Evolutionary conservation across 768 basidiomycete genomes (phyloP).

Genomic region (Lentinus tigrinus): DNA sequence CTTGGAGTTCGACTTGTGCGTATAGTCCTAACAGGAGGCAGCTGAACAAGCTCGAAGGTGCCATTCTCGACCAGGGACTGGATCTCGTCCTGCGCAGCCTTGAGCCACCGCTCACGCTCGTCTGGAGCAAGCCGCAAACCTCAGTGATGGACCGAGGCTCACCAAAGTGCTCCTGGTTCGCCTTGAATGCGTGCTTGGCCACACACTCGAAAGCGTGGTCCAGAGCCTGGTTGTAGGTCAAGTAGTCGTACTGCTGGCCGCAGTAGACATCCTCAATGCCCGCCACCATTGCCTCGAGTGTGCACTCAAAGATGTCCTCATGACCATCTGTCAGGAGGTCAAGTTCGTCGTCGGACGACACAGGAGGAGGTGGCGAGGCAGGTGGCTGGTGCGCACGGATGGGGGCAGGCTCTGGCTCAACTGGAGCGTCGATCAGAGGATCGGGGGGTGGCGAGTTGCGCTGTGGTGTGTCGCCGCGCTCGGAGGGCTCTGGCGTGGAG

Average conservation of each 20-base stretch:
- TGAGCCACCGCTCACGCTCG: slow-evolving; percentile 15
- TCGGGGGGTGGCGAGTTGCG: not conserved
- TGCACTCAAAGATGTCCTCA: not conserved
- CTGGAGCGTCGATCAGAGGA: not conserved
- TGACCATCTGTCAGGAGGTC: slow-evolving; percentile 1
- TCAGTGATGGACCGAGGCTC: slow-evolving; percentile 6
- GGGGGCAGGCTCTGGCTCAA: not conserved
- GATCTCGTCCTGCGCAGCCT: slow-evolving; percentile 19
- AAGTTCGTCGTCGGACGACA: not conserved
- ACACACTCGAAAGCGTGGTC: slow-evolving; percentile 5
- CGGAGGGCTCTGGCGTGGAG: slow-evolving; percentile 1
- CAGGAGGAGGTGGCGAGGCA: not conserved
- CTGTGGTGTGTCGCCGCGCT: not conserved
- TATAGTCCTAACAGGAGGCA: too few relatives aligned
- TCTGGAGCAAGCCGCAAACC: slow-evolving; percentile 1
- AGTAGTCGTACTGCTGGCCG: not conserved
- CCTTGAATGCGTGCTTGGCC: slow-evolving; percentile 4
- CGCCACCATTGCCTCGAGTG: not conserved
- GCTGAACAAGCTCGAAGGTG: slow-evolving; percentile 30
- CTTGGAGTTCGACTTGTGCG: too few relatives aligned
- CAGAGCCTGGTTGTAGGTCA: slow-evolving; percentile 7
- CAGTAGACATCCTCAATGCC: slow-evolving; percentile 4
- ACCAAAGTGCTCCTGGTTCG: slow-evolving; percentile 5
- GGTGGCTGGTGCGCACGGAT: not conserved
- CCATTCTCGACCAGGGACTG: slow-evolving; percentile 22